Conservation (phyloP, 1,284 basidiomycete species). For the Trametes versicolor region DNA sequence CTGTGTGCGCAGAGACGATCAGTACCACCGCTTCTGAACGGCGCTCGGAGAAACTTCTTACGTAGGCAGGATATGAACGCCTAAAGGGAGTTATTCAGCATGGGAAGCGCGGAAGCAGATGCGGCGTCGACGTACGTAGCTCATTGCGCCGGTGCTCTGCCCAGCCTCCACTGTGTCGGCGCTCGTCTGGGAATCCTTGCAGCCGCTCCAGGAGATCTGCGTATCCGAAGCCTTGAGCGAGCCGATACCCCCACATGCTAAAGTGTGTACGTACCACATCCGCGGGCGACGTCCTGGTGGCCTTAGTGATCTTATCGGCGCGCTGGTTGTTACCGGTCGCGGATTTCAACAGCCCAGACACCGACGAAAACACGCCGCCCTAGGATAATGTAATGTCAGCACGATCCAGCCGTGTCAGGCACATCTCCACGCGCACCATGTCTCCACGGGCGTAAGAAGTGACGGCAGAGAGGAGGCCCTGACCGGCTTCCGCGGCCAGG, state of each 20-base stretch:
- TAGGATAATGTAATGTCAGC: constrained; percentile 9
- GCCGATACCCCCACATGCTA: too few relatives aligned
- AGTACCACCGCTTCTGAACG: constrained; percentile 4
- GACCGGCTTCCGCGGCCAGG: constrained; percentile 79
- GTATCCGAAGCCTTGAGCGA: not conserved
- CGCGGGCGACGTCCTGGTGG: constrained; percentile 61
- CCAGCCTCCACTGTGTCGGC: constrained; percentile 89
- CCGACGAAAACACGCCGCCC: constrained; percentile 70
- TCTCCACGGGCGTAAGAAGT: constrained; percentile 81
- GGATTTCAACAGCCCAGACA: constrained; percentile 50
- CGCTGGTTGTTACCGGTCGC: constrained; percentile 57
- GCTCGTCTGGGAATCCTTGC: constrained; percentile 93
- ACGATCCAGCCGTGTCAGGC: not conserved
- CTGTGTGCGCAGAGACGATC: constrained; percentile 45
- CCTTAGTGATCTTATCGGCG: constrained; percentile 69
- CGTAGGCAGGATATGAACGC: constrained; percentile 79
- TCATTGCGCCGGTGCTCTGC: constrained; percentile 90
- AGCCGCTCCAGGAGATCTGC: constrained; percentile 86
- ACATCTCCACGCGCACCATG: constrained; percentile 48
- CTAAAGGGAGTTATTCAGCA: constrained; percentile 46
- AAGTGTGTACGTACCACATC: constrained; percentile 55
- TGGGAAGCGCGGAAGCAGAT: not conserved
- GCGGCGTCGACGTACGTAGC: constrained; percentile 50
- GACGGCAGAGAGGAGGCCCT: constrained; percentile 76
- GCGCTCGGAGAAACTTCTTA: constrained; percentile 43